These are phyloP conservation scores for Aspergillus costaricaensis DNA, from an alignment of 2,329 filamentous ascomycete genomes.

Conservation along the genomic window DNA sequence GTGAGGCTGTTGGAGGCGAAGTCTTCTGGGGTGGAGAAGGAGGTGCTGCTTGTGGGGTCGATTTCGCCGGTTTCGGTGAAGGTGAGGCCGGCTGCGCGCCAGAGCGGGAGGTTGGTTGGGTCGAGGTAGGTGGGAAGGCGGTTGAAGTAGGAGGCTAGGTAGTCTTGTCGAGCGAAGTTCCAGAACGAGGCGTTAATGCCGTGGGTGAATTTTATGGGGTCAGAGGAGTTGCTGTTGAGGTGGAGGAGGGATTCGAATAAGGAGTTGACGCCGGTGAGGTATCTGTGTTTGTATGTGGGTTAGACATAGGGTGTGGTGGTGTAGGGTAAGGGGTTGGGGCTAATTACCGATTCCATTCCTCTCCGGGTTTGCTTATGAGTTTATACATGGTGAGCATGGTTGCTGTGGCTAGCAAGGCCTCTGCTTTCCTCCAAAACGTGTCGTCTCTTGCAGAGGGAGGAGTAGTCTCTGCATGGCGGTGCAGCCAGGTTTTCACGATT, in stretches of 20 bases:
- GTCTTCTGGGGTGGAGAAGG: conserved; percentile 55
- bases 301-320: background rate
- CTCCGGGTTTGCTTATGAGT: conserved; percentile 61
- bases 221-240: conserved; percentile 17
- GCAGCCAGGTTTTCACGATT: conserved; percentile 29
- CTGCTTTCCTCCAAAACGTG: conserved; percentile 48
- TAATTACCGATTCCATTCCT: conserved; percentile 56
- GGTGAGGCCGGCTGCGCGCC: conserved; percentile 62
- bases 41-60: conserved; percentile 35
- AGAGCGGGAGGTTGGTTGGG: conserved; percentile 58
- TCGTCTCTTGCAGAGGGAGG: conserved; percentile 6
- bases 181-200: conserved; percentile 62
- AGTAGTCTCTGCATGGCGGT: conserved; percentile 18
- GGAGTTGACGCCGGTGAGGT: conserved; percentile 61
- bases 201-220: conserved; percentile 45
- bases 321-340: background rate
- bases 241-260: conserved; percentile 53
- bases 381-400: conserved; percentile 65
- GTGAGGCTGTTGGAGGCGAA: conserved; percentile 62
- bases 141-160: conserved; percentile 63
- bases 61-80: conserved; percentile 54
- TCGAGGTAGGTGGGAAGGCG: conserved; percentile 60
- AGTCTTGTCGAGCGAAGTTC: conserved; percentile 65
- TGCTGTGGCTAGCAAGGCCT: conserved; percentile 62
- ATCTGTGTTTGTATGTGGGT: conserved; percentile 34